Percentiles rank a stretch among this genome's conserved stretches.
phyloP scores from a whole-genome alignment of 1,284 basidiomycete species.

The Hypsizygus ulmarius region DNA sequence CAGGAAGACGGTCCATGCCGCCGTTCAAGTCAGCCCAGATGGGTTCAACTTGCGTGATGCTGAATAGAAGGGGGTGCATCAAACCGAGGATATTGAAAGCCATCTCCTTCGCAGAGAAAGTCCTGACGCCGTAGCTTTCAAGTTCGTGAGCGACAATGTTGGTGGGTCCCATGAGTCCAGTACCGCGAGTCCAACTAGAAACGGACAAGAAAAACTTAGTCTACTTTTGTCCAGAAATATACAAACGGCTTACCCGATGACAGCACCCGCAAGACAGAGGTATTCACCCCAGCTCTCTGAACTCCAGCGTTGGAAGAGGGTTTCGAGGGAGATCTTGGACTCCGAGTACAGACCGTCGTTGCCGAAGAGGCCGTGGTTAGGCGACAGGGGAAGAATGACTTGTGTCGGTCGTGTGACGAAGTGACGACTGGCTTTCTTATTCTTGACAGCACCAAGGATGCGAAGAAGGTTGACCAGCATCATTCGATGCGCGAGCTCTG shows the following conservation, averaged over 20 bases:
- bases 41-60: slow-evolving; percentile 99
- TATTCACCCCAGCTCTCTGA: slow-evolving; percentile 99
- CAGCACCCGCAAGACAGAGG: slow-evolving; percentile 94
- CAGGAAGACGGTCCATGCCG: slow-evolving; percentile 95
- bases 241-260: slow-evolving; percentile 76
- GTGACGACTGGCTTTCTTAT: slow-evolving; percentile 93
- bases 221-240: neutral
- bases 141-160: slow-evolving; percentile 95
- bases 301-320: slow-evolving; percentile 95
- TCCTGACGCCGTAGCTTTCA: slow-evolving; percentile 91
- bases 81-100: slow-evolving; percentile 98
- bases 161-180: slow-evolving; percentile 95
- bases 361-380: slow-evolving; percentile 97
- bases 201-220: slow-evolving; percentile 16
- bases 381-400: slow-evolving; percentile 95
- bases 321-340: slow-evolving; percentile 97
- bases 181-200: slow-evolving; percentile 90
- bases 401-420: slow-evolving; percentile 98
- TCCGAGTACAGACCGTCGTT: slow-evolving; percentile 98
- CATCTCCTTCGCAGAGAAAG: slow-evolving; percentile 99
- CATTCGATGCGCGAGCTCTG: slow-evolving; percentile 96
- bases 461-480: slow-evolving; percentile 95
- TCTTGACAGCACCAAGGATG: slow-evolving; percentile 94
- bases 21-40: slow-evolving; percentile 98
- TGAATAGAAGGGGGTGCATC: slow-evolving; percentile 99